Conservation (phyloP, 805 yeast species). For the Saccharomyces jurei region DNA sequence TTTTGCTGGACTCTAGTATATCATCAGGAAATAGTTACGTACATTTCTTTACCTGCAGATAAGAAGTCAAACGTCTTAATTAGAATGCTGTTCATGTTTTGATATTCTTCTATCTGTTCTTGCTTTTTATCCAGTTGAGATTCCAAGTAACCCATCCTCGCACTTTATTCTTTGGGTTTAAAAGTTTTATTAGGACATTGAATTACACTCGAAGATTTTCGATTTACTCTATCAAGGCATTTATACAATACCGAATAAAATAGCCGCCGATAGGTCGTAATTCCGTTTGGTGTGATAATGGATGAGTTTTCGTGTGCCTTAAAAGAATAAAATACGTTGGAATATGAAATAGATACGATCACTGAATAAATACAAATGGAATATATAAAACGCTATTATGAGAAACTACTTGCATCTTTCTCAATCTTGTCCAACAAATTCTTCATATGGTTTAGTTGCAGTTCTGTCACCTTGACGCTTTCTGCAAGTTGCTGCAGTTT, state of each 20-base stretch:
- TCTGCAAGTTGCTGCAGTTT: slow-evolving; percentile 21
- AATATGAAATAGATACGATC: neutral
- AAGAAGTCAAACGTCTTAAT: neutral
- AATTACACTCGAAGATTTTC: neutral
- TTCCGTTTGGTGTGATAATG: neutral
- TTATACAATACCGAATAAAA: neutral
- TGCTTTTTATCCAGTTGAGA: neutral
- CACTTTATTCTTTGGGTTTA: neutral
- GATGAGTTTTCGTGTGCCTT: neutral
- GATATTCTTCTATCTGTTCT: neutral
- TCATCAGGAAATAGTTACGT: neutral
- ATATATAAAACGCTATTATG: neutral
- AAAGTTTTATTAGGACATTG: neutral
- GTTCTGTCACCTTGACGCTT: slow-evolving; percentile 20
- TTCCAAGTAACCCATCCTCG: neutral
- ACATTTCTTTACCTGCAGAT: neutral
- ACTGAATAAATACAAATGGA: neutral
- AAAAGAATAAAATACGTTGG: neutral
- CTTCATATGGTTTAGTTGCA: slow-evolving; percentile 22
- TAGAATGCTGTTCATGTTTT: neutral
- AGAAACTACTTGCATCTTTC: neutral
- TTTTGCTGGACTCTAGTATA: neutral
- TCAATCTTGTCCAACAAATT: slow-evolving; percentile 7
- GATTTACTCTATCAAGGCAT: neutral
- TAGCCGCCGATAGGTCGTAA: neutral